Evolutionary conservation across 352 stramenopile genomes (phyloP), one percentile per base, ranked within the genome.

Genomic region (Paralagenidium karlingii): DNA sequence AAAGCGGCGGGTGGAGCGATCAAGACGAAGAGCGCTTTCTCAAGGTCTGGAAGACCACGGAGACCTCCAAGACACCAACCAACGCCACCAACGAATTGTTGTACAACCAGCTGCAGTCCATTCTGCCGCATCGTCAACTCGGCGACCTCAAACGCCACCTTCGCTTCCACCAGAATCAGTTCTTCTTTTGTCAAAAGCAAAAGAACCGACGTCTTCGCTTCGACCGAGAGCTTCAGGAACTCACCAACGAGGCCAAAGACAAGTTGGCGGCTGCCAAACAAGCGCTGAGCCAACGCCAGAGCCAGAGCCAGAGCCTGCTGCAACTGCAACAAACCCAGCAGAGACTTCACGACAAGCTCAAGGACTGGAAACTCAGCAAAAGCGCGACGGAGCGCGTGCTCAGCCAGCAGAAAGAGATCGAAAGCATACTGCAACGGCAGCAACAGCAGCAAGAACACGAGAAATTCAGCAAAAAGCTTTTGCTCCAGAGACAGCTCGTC

Each of bases 1-100:
- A 60, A 37, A 32, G 28, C 22, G 69, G 62, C 3, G 66, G 68
- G 0, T 88, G 68, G 70, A 27, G 16, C 16, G 33, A 55, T 1
- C 40, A 49, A 0, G 63, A 88, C 20, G 63, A 88, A 9, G 68
- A 80, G 34, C 57, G 63, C 13, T 87, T 81, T 43, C 5, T 79
- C 9, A 68, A 63, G 11, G 55, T 82, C 6, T 40, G 77, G 15
- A 75, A 56, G 16, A 66, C 48, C 20, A 74, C 55, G 24, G 64
- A 75, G 22, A 57, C 55, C 21, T 4, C 65, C 60, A 4, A 21
- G 51, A 2, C 0, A 31, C 24, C 11, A 43, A 52, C 8, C 78
- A 71, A 31, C 77, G 66, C 22, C 48, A 20, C 29, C 18, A 47
- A 51, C 2, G 61, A 83, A 1, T 12, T 82, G 5, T 34, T 87